phyloP scores from a whole-genome alignment of 768 basidiomycete genomes.

The Lactarius quietus region DNA sequence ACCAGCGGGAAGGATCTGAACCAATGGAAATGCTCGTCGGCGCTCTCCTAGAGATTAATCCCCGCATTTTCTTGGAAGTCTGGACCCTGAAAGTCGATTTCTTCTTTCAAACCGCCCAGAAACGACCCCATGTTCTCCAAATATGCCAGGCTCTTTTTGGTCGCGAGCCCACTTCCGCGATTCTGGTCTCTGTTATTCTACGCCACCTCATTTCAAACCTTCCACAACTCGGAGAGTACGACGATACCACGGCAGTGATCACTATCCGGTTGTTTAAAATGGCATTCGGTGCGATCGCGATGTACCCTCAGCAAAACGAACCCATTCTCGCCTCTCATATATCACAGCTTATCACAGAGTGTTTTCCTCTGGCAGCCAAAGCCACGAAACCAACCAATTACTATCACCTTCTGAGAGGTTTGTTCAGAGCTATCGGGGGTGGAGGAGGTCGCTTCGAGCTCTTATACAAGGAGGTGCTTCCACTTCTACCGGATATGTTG shows the following conservation, averaged over 20 bases:
- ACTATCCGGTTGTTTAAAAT: constrained; percentile 94
- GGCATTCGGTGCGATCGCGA: constrained; percentile 83
- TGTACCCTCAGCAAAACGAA: constrained; percentile 75
- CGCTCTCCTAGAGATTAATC: constrained; percentile 76
- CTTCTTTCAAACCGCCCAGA: constrained; percentile 77
- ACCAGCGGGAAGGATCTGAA: constrained; percentile 67
- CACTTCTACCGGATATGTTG: constrained; percentile 94
- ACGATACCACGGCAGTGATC: constrained; percentile 75
- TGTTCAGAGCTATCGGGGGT: constrained; percentile 91
- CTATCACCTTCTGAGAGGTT: constrained; percentile 83
- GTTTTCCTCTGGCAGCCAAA: constrained; percentile 90
- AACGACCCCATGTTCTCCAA: constrained; percentile 74
- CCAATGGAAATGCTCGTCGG: constrained; percentile 77
- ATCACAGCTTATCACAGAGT: constrained; percentile 91
- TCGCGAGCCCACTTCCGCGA: constrained; percentile 71
- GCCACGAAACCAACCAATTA: constrained; percentile 89
- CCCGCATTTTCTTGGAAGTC: constrained; percentile 93
- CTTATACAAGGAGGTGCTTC: constrained; percentile 93
- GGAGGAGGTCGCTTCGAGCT: constrained; percentile 91
- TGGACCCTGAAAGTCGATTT: constrained; percentile 92
- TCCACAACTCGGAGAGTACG: constrained; percentile 78
- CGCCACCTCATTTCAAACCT: constrained; percentile 81
- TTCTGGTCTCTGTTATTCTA: constrained; percentile 85
- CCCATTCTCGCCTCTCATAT: constrained; percentile 91
- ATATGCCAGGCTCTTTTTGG: constrained; percentile 81